A percentile compares a stretch with the other conserved stretches of the same genome.
Conservation (phyloP, 352 stramenopile species). For the Halophytophthora polymorphica region DNA sequence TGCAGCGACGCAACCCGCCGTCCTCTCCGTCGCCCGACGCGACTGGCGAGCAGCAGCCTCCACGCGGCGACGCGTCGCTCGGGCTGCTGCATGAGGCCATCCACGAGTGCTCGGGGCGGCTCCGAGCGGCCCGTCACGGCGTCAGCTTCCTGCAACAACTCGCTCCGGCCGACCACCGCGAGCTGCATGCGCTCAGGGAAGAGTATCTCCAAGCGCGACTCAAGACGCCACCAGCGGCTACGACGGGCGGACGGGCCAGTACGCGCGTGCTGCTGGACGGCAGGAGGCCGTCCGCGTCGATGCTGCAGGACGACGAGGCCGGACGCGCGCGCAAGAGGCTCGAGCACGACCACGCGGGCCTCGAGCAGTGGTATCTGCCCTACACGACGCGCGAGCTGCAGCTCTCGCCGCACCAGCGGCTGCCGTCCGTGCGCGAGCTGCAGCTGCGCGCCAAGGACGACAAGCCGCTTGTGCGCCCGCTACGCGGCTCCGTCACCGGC, state of each 20-base stretch:
- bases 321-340: neutral
- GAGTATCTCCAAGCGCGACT: slow-evolving; percentile 26
- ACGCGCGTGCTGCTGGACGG: slow-evolving; percentile 1
- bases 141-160: slow-evolving; percentile 40
- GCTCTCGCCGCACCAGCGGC: slow-evolving; percentile 32
- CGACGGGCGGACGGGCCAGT: slow-evolving; percentile 1
- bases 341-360: slow-evolving; percentile 8
- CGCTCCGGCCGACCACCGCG: slow-evolving; percentile 21
- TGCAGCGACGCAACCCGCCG: slow-evolving; percentile 18
- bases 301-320: neutral
- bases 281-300: neutral
- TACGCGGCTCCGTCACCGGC: slow-evolving; percentile 14
- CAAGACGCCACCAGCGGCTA: neutral
- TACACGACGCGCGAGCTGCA: slow-evolving; percentile 66
- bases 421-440: slow-evolving; percentile 51
- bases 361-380: slow-evolving; percentile 41
- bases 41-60: slow-evolving; percentile 1
- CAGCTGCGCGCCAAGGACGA: slow-evolving; percentile 40
- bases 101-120: slow-evolving; percentile 40
- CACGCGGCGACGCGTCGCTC: slow-evolving; percentile 35
- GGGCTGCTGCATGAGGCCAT: slow-evolving; percentile 50
- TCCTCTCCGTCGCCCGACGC: neutral
- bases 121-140: slow-evolving; percentile 50
- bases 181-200: slow-evolving; percentile 33
- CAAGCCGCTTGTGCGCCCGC: slow-evolving; percentile 29